Base-by-base conservation (phyloP, 1,284 basidiomycete species). In the Microbotryomycetes sp. region DNA sequence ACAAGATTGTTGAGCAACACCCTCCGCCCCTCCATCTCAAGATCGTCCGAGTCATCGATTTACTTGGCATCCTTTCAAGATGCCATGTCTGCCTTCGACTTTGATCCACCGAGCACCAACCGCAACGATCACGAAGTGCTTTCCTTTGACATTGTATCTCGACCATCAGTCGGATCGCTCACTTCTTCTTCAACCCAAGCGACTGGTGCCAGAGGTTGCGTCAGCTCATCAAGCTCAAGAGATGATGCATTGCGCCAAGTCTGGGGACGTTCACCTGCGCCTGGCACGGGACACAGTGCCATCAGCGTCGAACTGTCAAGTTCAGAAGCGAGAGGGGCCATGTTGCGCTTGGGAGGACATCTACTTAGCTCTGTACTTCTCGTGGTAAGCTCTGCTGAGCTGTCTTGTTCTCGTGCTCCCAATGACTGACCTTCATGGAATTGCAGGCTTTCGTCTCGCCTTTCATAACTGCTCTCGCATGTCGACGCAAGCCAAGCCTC, bases 361-460 rank as follows among this genome's bases (percentile, higher is more conserved):
- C 50, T 47, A 52, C 63, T 29, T n/a, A 72, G 56, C 66, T 72
- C 61, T 63, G 61, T 36, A 65, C 70, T 51, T n/a, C n/a, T n/a
- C n/a, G n/a, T n/a, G n/a, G n/a, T n/a, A n/a, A n/a, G n/a, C n/a
- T n/a, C n/a, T n/a, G n/a, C n/a, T n/a, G 47, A 73, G 47, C 52
- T 76, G 25, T 42, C 63, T 66, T 42, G 54, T 62, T 51, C 31
- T 28, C 29, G 22, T 12, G 30, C 26, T 12, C 25, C 28, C 3
- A 29, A 19, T 16, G 3, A 6, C 28, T 6, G 28, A 52, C 15
- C 22, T 52, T 14, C 15, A 29, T 19, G 12, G n/a, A n/a, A n/a
- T 51, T 16, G 32, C 25, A 66, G 62, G 64, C 62, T 6, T 49
- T 68, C 48, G 16, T 59, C 16, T 23, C 53, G 3, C 62, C 67